phyloP scores from a whole-genome alignment of 192 early-diverging fungal species.

The Coemansia sp. region DNA sequence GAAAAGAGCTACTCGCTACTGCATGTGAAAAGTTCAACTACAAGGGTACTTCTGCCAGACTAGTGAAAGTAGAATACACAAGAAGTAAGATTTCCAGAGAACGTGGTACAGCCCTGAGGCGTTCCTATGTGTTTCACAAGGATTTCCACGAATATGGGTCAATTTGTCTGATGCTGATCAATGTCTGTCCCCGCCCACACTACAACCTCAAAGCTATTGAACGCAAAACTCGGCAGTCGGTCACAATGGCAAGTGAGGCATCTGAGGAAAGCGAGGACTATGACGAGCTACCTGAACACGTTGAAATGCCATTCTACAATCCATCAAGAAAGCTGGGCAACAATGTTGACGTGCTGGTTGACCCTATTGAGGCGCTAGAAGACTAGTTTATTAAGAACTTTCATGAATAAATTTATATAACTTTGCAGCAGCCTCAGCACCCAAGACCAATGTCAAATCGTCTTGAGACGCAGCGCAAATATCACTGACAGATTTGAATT shows the following conservation, averaged over 20 bases:
- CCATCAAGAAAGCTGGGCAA: neutral
- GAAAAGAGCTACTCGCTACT: neutral
- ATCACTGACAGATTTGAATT: constrained; percentile 65
- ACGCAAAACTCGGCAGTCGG: neutral
- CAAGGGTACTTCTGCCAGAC: neutral
- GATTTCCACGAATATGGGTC: neutral
- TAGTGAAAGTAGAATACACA: too few relatives aligned
- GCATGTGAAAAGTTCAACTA: neutral
- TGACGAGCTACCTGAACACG: neutral
- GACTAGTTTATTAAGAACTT: neutral
- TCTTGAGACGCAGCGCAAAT: constrained; percentile 59
- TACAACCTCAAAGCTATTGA: neutral
- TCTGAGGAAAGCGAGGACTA: neutral
- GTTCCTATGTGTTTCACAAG: neutral
- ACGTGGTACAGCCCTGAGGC: neutral
- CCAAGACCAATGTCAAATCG: constrained; percentile 60
- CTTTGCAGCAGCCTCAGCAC: constrained; percentile 61
- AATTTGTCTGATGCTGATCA: neutral
- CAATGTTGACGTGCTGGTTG: too few relatives aligned
- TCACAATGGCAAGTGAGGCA: neutral
- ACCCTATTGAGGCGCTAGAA: neutral
- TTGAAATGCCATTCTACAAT: neutral
- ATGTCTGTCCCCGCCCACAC: neutral
- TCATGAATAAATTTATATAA: constrained; percentile 70
- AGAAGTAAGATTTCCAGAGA: neutral